Evolutionary conservation across 2,329 filamentous ascomycete genomes (phyloP), one percentile per base, ranked within the genome.

Genomic region (Cercospora sp.): DNA sequence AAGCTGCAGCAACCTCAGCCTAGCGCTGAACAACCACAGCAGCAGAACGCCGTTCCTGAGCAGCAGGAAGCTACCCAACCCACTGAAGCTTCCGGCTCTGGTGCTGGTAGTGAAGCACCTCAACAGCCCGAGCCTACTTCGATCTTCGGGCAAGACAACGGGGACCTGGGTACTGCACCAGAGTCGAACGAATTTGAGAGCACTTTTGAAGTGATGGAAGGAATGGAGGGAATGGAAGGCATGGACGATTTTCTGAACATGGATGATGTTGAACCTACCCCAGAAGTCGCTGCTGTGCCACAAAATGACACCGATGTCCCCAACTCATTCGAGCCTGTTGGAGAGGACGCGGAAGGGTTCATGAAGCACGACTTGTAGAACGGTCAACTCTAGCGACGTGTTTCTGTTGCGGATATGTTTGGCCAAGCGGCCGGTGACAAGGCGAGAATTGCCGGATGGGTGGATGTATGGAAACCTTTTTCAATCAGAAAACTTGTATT

Each of bases 291-390:
- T 30, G 62, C 51, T 58, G 62, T 64, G 10, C 8, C 51, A 5
- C 62, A 64, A 36, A 64, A 58, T 30, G 62, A 64, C 12, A 4
- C 62, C 26, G 62, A 59, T n/a, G 62, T 64, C 18, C 31, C 51
- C 31, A 55, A 28, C 42, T 18, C 40, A 23, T 63, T 63, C 28
- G 73, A 73, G 69, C 69, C 71, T 33, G 72, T 63, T 64, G 61
- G 63, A 62, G 74, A 74, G 60, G 72, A 68, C 10, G 71, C 68
- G 63, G 73, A 74, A 63, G 74, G 74, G 45, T 75, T 75, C 68
- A 74, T 75, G 73, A 74, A 71, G 71, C 72, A 75, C 69, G 74
- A 75, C 66, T 71, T 75, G 51, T 76, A 69, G 64, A 55, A 42
- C 30, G 31, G 36, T 40, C 16, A 40, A 3, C 16, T 40, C 36